Evolutionary conservation across 2,329 filamentous ascomycete genomes (phyloP).

Genomic region (Fusarium brachygibbosum): DNA sequence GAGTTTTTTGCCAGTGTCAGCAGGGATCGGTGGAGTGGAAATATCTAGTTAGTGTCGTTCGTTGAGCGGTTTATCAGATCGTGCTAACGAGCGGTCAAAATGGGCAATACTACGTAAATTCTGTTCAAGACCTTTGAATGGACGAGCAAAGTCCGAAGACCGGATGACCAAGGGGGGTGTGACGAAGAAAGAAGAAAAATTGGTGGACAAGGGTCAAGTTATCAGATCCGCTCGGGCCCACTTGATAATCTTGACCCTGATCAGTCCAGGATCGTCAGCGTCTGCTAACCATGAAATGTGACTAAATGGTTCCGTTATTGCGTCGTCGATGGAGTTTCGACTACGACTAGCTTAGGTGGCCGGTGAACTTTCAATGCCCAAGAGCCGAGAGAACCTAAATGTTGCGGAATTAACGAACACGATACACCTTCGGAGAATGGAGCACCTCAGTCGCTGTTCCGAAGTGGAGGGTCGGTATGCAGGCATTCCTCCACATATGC

Average conservation of each 20-base stretch:
- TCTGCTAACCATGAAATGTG: conserved; percentile 3
- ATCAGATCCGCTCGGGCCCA: conserved; percentile 48
- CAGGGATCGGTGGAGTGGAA: neutral
- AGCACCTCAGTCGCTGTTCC: conserved; percentile 15
- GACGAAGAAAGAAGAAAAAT: neutral
- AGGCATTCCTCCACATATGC: conserved; percentile 19
- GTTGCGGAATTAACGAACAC: conserved; percentile 22
- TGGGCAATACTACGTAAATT: conserved; percentile 3
- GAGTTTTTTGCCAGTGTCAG: neutral
- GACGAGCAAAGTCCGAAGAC: conserved; percentile 21
- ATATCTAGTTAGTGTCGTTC: neutral
- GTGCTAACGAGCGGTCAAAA: conserved; percentile 24
- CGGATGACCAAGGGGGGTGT: conserved; percentile 27
- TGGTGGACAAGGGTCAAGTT: conserved; percentile 33
- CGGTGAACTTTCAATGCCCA: neutral
- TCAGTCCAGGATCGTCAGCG: conserved; percentile 20
- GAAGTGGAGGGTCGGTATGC: conserved; percentile 24
- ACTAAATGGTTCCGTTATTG: conserved; percentile 22
- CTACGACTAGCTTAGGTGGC: conserved; percentile 2
- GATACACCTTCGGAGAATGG: conserved; percentile 5
- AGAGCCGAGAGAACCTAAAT: conserved; percentile 12
- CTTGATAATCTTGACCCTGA: conserved; percentile 27
- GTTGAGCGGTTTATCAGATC: conserved; percentile 44
- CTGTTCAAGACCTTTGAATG: neutral
- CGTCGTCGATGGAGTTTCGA: conserved; percentile 19